Base-by-base conservation (phyloP, 2,329 filamentous ascomycete species). In the Fusarium sp. region DNA sequence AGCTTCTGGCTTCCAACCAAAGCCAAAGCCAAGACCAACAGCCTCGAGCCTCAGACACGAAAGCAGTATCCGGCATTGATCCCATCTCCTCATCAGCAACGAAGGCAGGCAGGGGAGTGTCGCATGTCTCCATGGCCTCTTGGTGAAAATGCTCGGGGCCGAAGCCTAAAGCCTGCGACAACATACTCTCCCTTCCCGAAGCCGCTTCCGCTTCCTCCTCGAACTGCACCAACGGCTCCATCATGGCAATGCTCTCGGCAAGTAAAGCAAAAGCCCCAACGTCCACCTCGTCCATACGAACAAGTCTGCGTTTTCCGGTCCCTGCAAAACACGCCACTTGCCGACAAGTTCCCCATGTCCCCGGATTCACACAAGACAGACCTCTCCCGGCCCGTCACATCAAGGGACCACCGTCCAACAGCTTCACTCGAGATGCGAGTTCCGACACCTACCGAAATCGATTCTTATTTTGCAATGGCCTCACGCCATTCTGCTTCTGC, bases 111-210 rank as follows among this genome's bases (percentile, higher is more conserved):
- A 19, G 72, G 72, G 21, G 70, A 71, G 19, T 59, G 65, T 27
- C 70, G 67, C 4, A 61, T 70, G 44, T 53, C 69, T 9, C 49
- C 64, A 3, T 71, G 68, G 71, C 72, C 72, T 13, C 61, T 73
- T 27, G 65, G 67, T 23, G 66, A 73, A 21, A 53, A 31, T 42
- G 45, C 65, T 13, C 51, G 58, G 31, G 53, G 45, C 23, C 55
- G 65, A 51, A 57, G 38, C 15, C 61, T 66, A 37, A 73, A 70
- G 57, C 54, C 70, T 9, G 60, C 67, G 9, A 65, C 72, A 15
- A 75, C 72, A 4, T 80, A 80, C 56, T 79, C 79, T 1, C 72
- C 78, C 35, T 80, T 79, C 54, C 78, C 79, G 6, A 80, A 75
- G 64, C 61, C 71, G n/a, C 56, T 70, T 7, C 57, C 66, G 2